Percentiles rank a stretch among this genome's conserved stretches.
Evolutionary conservation across 2,329 filamentous ascomycete species (phyloP).

Genomic region (Cordyceps fumosorosea): DNA sequence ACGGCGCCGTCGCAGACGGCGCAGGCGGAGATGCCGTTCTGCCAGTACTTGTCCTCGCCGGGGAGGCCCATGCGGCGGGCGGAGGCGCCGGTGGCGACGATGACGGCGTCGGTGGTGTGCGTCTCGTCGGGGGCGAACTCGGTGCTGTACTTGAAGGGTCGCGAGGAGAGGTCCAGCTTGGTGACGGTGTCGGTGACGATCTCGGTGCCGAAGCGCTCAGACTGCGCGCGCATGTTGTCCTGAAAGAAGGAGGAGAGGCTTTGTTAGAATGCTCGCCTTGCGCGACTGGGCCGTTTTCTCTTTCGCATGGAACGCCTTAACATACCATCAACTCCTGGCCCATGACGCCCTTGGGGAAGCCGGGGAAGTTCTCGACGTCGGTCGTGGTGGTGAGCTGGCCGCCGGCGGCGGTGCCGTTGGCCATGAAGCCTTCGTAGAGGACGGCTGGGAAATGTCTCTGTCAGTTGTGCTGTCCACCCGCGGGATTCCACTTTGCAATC

Average conservation of each 20-base stretch:
- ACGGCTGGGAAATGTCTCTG: slow-evolving; percentile 48
- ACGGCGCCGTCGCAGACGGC: slow-evolving; percentile 96
- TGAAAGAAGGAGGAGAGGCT: slow-evolving; percentile 21
- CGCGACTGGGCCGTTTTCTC: too few relatives aligned
- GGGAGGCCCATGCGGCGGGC: slow-evolving; percentile 74
- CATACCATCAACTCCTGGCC: slow-evolving; percentile 79
- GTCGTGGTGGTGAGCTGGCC: slow-evolving; percentile 98
- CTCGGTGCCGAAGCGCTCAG: slow-evolving; percentile 82
- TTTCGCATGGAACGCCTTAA: slow-evolving; percentile 20
- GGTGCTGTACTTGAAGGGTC: slow-evolving; percentile 89
- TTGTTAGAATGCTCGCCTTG: too few relatives aligned
- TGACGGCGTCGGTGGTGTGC: slow-evolving; percentile 85
- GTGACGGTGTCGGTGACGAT: slow-evolving; percentile 90
- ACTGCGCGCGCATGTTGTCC: slow-evolving; percentile 90
- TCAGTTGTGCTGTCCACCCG: slow-evolving; percentile 12
- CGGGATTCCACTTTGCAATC: neutral
- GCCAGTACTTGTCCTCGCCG: slow-evolving; percentile 95
- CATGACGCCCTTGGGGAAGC: slow-evolving; percentile 84
- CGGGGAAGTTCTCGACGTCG: slow-evolving; percentile 96
- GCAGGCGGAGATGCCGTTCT: slow-evolving; percentile 91
- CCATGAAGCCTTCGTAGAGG: slow-evolving; percentile 96
- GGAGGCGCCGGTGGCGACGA: slow-evolving; percentile 92
- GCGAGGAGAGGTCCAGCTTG: slow-evolving; percentile 73
- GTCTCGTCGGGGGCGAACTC: slow-evolving; percentile 79
- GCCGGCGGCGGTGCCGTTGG: slow-evolving; percentile 91